Conservation (phyloP, 1,284 basidiomycete genomes). For the Mycena citricolor region DNA sequence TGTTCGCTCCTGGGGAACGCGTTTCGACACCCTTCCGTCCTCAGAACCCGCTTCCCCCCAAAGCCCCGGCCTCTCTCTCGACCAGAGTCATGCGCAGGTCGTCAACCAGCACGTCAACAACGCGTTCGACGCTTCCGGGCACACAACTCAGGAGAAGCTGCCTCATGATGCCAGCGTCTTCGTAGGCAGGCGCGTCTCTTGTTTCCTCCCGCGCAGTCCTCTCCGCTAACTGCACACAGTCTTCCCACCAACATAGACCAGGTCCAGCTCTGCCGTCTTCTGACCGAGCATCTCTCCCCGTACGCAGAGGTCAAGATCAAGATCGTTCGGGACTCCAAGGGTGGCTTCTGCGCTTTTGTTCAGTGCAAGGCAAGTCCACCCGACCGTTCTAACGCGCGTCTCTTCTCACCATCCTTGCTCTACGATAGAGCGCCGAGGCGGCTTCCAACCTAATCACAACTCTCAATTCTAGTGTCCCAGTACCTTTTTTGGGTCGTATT, state of each 20-base stretch:
- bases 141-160: constrained; percentile 45
- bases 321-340: constrained; percentile 71
- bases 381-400: no score
- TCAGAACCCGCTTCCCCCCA: constrained; percentile 39
- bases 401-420: constrained; percentile 13
- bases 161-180: constrained; percentile 77
- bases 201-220: no score
- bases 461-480: constrained; percentile 53
- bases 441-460: constrained; percentile 59
- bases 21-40: constrained; percentile 54
- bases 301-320: constrained; percentile 69
- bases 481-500: constrained; percentile 64
- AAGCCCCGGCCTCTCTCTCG: constrained; percentile 24
- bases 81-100: no score
- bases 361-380: constrained; percentile 72
- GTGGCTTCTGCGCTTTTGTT: constrained; percentile 76
- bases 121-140: constrained; percentile 28
- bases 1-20: constrained; percentile 62
- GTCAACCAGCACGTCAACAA: constrained; percentile 27
- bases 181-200: constrained; percentile 63
- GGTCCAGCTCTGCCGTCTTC: constrained; percentile 53
- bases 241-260: constrained; percentile 68
- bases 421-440: constrained; percentile 50
- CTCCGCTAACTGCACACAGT: no score
- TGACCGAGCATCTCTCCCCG: constrained; percentile 62